phyloP scores from a whole-genome alignment of 2,329 filamentous ascomycete species.

The Stagonosporopsis chrysanthemi region DNA sequence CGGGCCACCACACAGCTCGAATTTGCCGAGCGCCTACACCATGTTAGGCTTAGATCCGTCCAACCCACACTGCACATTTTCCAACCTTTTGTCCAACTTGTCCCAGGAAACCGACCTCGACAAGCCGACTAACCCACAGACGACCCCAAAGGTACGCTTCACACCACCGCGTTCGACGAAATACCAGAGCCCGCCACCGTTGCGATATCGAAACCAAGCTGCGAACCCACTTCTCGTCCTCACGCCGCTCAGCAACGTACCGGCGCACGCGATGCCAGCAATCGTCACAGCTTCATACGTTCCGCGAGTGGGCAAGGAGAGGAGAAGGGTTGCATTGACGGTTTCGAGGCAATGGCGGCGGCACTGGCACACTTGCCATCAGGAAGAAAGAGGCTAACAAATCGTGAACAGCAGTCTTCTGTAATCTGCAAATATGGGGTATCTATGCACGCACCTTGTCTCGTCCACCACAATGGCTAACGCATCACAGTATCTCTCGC shows the following conservation, averaged over 20 bases:
- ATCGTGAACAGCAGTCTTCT: constrained; percentile 50
- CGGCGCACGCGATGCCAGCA: constrained; percentile 30
- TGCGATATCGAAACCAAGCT: constrained; percentile 28
- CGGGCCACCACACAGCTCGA: constrained; percentile 13
- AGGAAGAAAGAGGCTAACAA: constrained; percentile 38
- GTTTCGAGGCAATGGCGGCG: constrained; percentile 22
- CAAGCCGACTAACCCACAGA: constrained; percentile 45
- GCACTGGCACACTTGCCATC: constrained; percentile 13
- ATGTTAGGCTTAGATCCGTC: no score
- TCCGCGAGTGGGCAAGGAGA: constrained; percentile 15
- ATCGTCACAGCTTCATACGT: constrained; percentile 27
- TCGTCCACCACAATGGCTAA: constrained; percentile 44
- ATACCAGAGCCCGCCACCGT: constrained; percentile 22
- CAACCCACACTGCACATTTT: no score
- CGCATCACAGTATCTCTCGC: constrained; percentile 83
- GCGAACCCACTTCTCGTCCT: constrained; percentile 18
- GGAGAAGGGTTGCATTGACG: constrained; percentile 7
- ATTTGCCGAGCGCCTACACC: no score
- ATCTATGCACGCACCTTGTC: constrained; percentile 38
- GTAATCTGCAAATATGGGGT: constrained; percentile 62
- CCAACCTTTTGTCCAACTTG: no score
- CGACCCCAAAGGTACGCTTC: constrained; percentile 47
- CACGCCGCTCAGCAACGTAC: constrained; percentile 27
- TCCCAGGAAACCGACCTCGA: constrained; percentile 19
- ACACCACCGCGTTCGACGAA: constrained; percentile 14